phyloP scores from a whole-genome alignment of 2,329 filamentous ascomycete species.

The Aspergillus uvarum region DNA sequence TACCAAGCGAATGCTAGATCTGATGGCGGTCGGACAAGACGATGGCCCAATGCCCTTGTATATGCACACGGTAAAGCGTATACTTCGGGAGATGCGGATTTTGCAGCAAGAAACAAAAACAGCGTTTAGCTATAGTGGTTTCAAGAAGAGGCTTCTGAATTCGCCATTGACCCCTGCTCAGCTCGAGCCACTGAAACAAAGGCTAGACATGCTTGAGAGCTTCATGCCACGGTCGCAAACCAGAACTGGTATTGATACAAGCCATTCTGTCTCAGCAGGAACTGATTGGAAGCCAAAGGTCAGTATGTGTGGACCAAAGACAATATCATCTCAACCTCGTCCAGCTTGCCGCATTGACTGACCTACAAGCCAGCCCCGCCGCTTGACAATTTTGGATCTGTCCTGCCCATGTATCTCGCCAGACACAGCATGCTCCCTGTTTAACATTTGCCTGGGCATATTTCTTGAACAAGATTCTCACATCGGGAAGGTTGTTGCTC shows the following conservation, averaged over 20 bases:
- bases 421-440: conserved; percentile 23
- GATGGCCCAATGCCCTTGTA: conserved; percentile 54
- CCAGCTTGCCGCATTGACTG: neutral
- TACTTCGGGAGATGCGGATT: conserved; percentile 54
- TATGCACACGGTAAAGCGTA: conserved; percentile 55
- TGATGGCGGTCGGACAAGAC: conserved; percentile 56
- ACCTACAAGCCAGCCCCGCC: conserved; percentile 4
- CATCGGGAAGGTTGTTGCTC: conserved; percentile 18
- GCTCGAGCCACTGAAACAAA: conserved; percentile 18
- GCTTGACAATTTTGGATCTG: conserved; percentile 23
- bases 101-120: conserved; percentile 40
- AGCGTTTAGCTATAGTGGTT: conserved; percentile 53
- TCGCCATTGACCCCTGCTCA: conserved; percentile 15
- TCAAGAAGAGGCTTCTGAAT: conserved; percentile 34
- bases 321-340: no score
- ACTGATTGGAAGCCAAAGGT: conserved; percentile 16
- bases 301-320: neutral
- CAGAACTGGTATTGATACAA: neutral
- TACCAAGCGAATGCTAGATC: conserved; percentile 57
- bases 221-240: conserved; percentile 20
- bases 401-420: conserved; percentile 23
- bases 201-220: conserved; percentile 23
- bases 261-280: neutral
- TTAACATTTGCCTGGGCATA: conserved; percentile 22
- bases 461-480: conserved; percentile 20